phyloP scores from a whole-genome alignment of 2,329 filamentous ascomycete genomes.

The Fusarium nanum region DNA sequence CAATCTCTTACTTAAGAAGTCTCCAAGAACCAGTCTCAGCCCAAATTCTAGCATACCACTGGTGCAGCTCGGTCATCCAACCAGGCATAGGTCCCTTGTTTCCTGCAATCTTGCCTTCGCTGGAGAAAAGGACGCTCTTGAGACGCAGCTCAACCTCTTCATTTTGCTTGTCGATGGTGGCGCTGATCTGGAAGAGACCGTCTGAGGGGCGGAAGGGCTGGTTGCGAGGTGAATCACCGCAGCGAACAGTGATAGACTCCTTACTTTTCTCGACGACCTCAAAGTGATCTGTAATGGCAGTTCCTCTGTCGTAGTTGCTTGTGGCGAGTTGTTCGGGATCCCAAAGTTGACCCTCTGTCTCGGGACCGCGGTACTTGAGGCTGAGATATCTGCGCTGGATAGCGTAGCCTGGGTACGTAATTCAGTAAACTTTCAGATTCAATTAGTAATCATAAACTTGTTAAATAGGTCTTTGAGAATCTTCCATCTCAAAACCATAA shows the following conservation, averaged over 20 bases:
- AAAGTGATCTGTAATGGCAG: conserved; percentile 76
- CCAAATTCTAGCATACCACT: conserved; percentile 58
- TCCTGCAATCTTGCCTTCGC: conserved; percentile 52
- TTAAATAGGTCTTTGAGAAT: no score
- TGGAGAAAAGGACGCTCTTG: conserved; percentile 72
- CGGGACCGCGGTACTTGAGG: conserved; percentile 67
- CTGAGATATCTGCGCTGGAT: conserved; percentile 69
- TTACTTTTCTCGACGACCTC: conserved; percentile 75
- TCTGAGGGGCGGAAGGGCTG: conserved; percentile 68
- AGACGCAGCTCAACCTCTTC: conserved; percentile 72
- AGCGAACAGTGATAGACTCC: conserved; percentile 70
- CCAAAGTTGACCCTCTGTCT: conserved; percentile 75
- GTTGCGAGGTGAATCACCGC: conserved; percentile 72
- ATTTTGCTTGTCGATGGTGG: conserved; percentile 67
- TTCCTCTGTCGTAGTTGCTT: conserved; percentile 71
- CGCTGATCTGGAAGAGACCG: conserved; percentile 74
- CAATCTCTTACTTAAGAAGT: conserved; percentile 47
- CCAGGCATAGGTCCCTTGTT: conserved; percentile 48
- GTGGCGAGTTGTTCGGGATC: conserved; percentile 63
- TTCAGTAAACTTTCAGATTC: no score
- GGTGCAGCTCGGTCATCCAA: conserved; percentile 49
- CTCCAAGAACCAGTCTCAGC: conserved; percentile 54
- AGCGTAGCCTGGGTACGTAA: conserved; percentile 59
- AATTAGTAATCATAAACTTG: no score
- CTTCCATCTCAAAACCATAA: fast-evolving